Evolutionary conservation across 2,329 filamentous ascomycete genomes (phyloP).

Genomic region (Metarhizium robertsii): DNA sequence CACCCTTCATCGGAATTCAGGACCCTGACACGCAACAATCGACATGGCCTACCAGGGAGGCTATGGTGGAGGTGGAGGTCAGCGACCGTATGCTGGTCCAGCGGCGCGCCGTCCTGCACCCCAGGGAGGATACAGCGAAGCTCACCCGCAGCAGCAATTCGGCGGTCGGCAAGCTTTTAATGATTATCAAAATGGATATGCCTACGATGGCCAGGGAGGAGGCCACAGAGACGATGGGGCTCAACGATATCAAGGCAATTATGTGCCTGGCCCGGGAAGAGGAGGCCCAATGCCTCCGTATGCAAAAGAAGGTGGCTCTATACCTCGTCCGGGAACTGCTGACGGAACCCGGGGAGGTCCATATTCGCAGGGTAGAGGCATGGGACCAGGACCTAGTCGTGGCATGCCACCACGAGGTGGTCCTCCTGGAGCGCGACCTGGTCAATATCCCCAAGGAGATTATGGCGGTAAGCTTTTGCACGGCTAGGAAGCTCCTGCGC

Average conservation of each 20-base stretch:
- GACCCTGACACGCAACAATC: background rate
- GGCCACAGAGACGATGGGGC: slow-evolving; percentile 20
- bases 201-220: slow-evolving; percentile 35
- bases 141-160: slow-evolving; percentile 23
- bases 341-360: slow-evolving; percentile 26
- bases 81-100: slow-evolving; percentile 39
- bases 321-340: slow-evolving; percentile 29
- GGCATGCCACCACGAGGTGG: slow-evolving; percentile 4
- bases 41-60: slow-evolving; percentile 41
- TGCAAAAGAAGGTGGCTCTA: slow-evolving; percentile 37
- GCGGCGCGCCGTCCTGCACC: slow-evolving; percentile 31
- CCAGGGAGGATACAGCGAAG: slow-evolving; percentile 20
- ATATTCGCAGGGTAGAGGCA: slow-evolving; percentile 25
- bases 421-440: slow-evolving; percentile 2
- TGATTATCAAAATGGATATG: slow-evolving; percentile 36
- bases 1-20: background rate
- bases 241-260: slow-evolving; percentile 29
- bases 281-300: slow-evolving; percentile 32
- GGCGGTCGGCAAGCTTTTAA: slow-evolving; percentile 32
- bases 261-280: slow-evolving; percentile 30
- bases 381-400: slow-evolving; percentile 18
- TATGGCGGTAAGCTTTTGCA: slow-evolving; percentile 3
- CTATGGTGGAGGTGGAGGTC: slow-evolving; percentile 26
- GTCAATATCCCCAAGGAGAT: slow-evolving; percentile 3
- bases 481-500: background rate